A percentile compares a stretch with the other conserved stretches of the same genome.
phyloP scores from a whole-genome alignment of 352 stramenopile species.

The Phytopythium aichiense region DNA sequence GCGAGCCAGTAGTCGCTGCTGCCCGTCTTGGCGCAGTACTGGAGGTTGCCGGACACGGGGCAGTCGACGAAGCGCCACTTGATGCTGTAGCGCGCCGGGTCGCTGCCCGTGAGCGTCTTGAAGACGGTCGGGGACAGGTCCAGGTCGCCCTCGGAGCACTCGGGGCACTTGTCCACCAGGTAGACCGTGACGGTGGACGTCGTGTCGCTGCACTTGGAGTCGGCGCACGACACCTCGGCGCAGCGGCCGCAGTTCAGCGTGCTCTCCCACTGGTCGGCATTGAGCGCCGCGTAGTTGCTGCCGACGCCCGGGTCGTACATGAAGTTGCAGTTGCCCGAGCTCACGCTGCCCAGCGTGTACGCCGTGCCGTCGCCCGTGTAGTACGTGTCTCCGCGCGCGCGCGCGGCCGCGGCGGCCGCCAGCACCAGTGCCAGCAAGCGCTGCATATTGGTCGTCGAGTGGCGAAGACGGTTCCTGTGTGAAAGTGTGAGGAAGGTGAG shows the following conservation, averaged over 20 bases:
- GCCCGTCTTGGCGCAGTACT: slow-evolving; percentile 26
- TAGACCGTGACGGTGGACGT: slow-evolving; percentile 43
- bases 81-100: slow-evolving; percentile 22
- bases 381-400: slow-evolving; percentile 16
- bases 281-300: slow-evolving; percentile 36
- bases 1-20: slow-evolving; percentile 21
- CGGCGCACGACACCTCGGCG: slow-evolving; percentile 53
- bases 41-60: slow-evolving; percentile 17
- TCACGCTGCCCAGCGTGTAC: slow-evolving; percentile 33
- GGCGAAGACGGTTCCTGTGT: neutral
- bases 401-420: slow-evolving; percentile 6
- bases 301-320: slow-evolving; percentile 9
- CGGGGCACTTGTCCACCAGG: slow-evolving; percentile 67
- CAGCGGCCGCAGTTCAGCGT: slow-evolving; percentile 62
- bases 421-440: neutral
- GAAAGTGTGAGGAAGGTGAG: neutral
- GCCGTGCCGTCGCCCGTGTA: slow-evolving; percentile 46
- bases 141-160: slow-evolving; percentile 59
- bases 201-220: slow-evolving; percentile 43
- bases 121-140: slow-evolving; percentile 34
- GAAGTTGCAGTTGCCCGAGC: slow-evolving; percentile 9
- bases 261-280: slow-evolving; percentile 58
- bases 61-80: slow-evolving; percentile 33
- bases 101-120: slow-evolving; percentile 28
- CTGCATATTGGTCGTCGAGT: neutral